These are phyloP conservation scores for Cystofilobasidium ferigula DNA, from an alignment of 768 basidiomycete genomes.

Conservation along the genomic window DNA sequence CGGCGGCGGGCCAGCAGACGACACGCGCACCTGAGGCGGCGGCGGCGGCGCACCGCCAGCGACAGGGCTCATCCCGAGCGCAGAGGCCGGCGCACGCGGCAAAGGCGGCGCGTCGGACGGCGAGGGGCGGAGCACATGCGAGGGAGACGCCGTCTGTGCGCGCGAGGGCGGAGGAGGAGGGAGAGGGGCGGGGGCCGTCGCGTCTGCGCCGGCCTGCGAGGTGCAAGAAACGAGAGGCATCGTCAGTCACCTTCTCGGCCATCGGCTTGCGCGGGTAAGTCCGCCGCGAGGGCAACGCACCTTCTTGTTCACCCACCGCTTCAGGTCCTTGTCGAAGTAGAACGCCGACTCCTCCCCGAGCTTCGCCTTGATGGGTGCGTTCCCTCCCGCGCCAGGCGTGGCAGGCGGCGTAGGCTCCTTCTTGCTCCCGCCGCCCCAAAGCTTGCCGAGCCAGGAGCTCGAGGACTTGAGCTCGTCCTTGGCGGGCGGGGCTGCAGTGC, in stretches of 20 bases:
- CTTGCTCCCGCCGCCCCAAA: conserved; percentile 63
- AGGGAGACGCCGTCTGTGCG: conserved; percentile 41
- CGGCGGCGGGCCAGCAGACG: conserved; percentile 48
- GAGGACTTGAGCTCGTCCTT: conserved; percentile 27
- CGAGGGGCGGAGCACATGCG: conserved; percentile 23
- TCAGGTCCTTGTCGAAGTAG: conserved; percentile 87
- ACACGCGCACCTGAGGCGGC: conserved; percentile 29
- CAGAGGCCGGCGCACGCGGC: conserved; percentile 35
- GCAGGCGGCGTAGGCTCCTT: conserved; percentile 16
- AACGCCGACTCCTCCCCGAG: conserved; percentile 83
- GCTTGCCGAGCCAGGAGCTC: conserved; percentile 59
- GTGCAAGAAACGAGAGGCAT: neutral
- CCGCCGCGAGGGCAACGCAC: conserved; percentile 40
- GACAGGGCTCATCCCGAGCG: no score
- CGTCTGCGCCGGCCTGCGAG: conserved; percentile 49
- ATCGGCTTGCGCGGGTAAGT: conserved; percentile 1
- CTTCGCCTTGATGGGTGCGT: conserved; percentile 69
- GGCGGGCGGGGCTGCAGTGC: neutral
- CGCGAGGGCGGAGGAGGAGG: conserved; percentile 63
- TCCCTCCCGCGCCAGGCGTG: conserved; percentile 43
- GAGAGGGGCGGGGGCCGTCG: conserved; percentile 48
- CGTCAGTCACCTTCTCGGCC: neutral
- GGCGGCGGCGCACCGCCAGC: conserved; percentile 39
- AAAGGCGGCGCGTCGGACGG: conserved; percentile 18
- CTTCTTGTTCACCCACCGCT: conserved; percentile 93